phyloP scores from a whole-genome alignment of 78 protist genomes.

The Parvularia atlantis region DNA sequence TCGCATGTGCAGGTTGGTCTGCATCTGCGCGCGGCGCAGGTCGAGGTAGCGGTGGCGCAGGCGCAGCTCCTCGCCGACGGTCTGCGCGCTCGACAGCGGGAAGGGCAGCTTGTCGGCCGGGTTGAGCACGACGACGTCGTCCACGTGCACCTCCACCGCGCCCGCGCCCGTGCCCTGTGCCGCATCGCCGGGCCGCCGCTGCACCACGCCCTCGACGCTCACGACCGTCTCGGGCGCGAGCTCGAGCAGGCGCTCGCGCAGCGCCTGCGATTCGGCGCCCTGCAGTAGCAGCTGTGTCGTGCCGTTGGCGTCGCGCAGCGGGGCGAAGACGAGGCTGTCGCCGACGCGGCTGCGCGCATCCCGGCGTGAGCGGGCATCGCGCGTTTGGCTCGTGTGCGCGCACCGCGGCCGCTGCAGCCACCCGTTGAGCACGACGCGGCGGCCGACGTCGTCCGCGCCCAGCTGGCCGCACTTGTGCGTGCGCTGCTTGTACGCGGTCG shows the following conservation, averaged over 20 bases:
- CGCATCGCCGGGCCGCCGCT: neutral
- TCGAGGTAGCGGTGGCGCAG: constrained; percentile 56
- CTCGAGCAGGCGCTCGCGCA: neutral
- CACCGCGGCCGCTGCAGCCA: neutral
- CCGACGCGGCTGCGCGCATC: neutral
- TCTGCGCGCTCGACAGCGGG: neutral
- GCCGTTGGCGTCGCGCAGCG: constrained; percentile 14
- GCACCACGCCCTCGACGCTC: neutral
- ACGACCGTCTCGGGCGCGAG: neutral
- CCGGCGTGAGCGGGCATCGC: neutral
- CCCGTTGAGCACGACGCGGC: neutral
- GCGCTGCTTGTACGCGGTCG: too few relatives aligned
- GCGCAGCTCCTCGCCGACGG: constrained; percentile 5
- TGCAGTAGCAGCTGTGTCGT: neutral
- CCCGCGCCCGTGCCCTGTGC: constrained; percentile 11
- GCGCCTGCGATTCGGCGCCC: neutral
- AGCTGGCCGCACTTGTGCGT: constrained; percentile 11
- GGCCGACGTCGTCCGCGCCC: neutral
- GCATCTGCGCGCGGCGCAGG: constrained; percentile 46
- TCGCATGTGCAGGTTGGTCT: constrained; percentile 40
- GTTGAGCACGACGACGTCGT: neutral
- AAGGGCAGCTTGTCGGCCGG: neutral
- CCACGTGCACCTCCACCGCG: neutral
- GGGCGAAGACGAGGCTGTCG: neutral
- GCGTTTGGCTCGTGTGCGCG: neutral